A percentile compares a stretch with the other conserved stretches of the same genome.
Evolutionary conservation across 345 rosid genomes (phyloP).

Genomic region (Psidium guajava): DNA sequence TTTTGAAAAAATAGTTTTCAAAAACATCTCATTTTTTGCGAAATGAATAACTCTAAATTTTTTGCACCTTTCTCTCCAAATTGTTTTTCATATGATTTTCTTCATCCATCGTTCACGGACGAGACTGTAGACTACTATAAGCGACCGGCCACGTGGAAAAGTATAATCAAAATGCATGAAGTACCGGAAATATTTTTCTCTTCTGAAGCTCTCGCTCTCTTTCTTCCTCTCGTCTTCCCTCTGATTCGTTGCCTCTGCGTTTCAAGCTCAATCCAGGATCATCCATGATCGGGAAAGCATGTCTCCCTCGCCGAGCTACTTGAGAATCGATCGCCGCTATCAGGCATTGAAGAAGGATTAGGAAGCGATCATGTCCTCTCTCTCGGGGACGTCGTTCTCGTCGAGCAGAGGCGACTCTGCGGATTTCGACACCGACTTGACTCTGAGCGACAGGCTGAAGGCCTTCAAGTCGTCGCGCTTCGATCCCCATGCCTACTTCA

Average conservation of each 20-base stretch:
- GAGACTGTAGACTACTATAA: neutral
- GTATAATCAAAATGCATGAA: neutral
- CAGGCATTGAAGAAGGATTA: neutral
- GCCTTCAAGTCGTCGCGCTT: slow-evolving; percentile 60
- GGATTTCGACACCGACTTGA: slow-evolving; percentile 49
- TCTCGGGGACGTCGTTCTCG: slow-evolving; percentile 12
- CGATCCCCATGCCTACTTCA: slow-evolving; percentile 54
- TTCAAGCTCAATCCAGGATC: neutral
- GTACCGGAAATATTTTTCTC: neutral
- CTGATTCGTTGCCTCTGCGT: neutral
- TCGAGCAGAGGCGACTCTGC: slow-evolving; percentile 52
- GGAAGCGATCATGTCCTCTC: neutral
- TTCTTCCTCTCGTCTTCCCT: neutral
- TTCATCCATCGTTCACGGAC: neutral
- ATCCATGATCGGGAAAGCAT: neutral
- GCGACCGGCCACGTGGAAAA: neutral
- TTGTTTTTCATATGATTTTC: neutral
- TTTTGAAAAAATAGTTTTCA: no score
- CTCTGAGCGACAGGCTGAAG: slow-evolving; percentile 75
- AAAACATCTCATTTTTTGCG: no score
- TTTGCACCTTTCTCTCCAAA: neutral
- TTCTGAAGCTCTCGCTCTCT: neutral
- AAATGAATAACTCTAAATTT: no score
- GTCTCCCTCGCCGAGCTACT: neutral
- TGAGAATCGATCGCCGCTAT: neutral